These are phyloP conservation scores for Saturnispora saitoi DNA, from an alignment of 805 yeast species.

Conservation along the genomic window DNA sequence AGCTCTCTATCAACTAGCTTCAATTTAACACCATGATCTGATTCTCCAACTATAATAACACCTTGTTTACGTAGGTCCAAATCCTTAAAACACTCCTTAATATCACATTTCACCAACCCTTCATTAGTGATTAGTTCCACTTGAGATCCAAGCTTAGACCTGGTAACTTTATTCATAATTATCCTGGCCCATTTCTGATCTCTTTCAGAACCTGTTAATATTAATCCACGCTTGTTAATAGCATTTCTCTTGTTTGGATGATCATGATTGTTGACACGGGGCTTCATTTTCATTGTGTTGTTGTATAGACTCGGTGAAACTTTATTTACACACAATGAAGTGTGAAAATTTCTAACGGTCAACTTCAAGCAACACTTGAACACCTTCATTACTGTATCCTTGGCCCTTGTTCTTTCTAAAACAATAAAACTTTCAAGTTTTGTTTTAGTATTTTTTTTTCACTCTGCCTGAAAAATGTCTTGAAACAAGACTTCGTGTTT, in stretches of 20 bases:
- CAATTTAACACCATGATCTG: constrained; percentile 11
- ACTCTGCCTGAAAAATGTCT: too few relatives aligned
- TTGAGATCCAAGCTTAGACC: constrained; percentile 10
- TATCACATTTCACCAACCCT: constrained; percentile 11
- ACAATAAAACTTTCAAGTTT: too few relatives aligned
- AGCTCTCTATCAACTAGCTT: constrained; percentile 18
- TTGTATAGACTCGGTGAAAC: background rate
- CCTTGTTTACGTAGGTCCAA: constrained; percentile 23
- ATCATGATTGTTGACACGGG: background rate
- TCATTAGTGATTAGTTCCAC: constrained; percentile 18
- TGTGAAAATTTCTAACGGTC: constrained; percentile 29
- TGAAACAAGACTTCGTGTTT: too few relatives aligned
- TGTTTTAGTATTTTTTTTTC: too few relatives aligned
- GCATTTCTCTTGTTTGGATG: background rate
- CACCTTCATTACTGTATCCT: too few relatives aligned
- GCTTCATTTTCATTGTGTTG: background rate
- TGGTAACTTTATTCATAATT: constrained; percentile 13
- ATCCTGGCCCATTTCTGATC: constrained; percentile 24
- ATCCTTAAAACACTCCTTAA: constrained; percentile 11
- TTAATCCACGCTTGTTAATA: background rate
- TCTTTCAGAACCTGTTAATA: constrained; percentile 21
- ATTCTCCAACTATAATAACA: constrained; percentile 16
- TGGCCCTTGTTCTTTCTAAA: too few relatives aligned
- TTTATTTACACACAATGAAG: background rate
- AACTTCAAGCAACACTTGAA: too few relatives aligned